Conservation (phyloP, 352 stramenopile species). For the Phytophthora multivora region DNA sequence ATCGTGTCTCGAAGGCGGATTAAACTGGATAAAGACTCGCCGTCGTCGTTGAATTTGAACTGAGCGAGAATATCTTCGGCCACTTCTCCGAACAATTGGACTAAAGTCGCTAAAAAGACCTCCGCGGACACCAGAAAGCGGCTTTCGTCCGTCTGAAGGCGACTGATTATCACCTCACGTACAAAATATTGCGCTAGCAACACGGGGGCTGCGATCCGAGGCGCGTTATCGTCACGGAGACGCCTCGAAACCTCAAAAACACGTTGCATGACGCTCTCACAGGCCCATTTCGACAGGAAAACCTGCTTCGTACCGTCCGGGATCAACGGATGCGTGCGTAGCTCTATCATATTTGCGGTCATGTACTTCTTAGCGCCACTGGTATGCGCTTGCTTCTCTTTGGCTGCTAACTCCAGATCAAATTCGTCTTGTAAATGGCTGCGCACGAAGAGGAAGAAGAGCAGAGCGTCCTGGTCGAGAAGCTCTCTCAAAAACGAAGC, state of each 20-base stretch:
- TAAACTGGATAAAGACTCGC: constrained; percentile 68
- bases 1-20: constrained; percentile 78
- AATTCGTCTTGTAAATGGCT: constrained; percentile 52
- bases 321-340: constrained; percentile 49
- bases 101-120: constrained; percentile 43
- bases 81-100: constrained; percentile 59
- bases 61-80: constrained; percentile 75
- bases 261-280: constrained; percentile 48
- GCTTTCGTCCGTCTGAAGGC: constrained; percentile 5
- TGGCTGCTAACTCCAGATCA: constrained; percentile 55
- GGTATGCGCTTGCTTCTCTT: constrained; percentile 59
- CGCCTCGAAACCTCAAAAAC: constrained; percentile 40
- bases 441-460: constrained; percentile 70
- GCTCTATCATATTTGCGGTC: constrained; percentile 28
- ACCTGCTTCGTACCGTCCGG: constrained; percentile 68
- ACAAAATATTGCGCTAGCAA: constrained; percentile 52
- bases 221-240: constrained; percentile 6
- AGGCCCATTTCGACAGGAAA: constrained; percentile 42
- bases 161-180: constrained; percentile 22
- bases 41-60: constrained; percentile 87
- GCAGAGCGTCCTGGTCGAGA: constrained; percentile 60
- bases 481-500: constrained; percentile 72
- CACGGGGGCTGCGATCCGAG: constrained; percentile 17
- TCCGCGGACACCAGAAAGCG: constrained; percentile 45
- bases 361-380: constrained; percentile 54